Evolutionary conservation across 148 eudicot genomes (phyloP).

Genomic region (Euryodendron excelsum): DNA sequence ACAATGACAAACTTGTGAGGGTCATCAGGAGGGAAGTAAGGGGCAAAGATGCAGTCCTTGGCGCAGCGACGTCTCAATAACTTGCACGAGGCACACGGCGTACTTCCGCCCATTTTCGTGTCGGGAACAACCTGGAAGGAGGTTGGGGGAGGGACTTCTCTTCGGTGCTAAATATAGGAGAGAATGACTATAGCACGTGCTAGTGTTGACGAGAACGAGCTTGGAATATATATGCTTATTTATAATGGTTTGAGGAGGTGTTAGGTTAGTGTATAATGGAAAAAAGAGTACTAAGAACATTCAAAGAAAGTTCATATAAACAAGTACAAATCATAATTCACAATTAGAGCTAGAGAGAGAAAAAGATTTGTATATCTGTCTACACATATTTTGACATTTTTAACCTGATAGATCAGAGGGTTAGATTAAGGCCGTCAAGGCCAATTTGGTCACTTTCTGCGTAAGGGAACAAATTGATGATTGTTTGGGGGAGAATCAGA

Average conservation of each 20-base stretch:
- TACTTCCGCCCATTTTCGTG: constrained; percentile 44
- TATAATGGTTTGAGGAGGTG: constrained; percentile 20
- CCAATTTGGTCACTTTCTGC: constrained; percentile 13
- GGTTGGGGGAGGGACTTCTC: background rate
- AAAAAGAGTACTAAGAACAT: background rate
- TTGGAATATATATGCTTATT: constrained; percentile 18
- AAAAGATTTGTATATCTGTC: background rate
- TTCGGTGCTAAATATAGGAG: background rate
- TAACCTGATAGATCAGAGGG: background rate
- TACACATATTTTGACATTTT: constrained; percentile 4
- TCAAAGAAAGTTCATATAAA: no score
- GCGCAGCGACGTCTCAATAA: constrained; percentile 82
- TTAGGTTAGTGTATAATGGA: constrained; percentile 17
- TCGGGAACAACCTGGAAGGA: background rate
- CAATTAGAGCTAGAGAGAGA: background rate
- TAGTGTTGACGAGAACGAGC: constrained; percentile 29
- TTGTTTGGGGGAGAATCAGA: background rate
- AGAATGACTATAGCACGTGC: background rate
- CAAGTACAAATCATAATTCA: background rate
- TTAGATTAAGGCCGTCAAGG: constrained; percentile 4
- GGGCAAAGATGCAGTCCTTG: constrained; percentile 87
- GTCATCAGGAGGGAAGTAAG: constrained; percentile 82
- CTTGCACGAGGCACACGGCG: constrained; percentile 97
- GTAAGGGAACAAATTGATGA: constrained; percentile 4
- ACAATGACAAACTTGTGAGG: constrained; percentile 89